Evolutionary conservation across 345 rosid genomes (phyloP).

Genomic region (Citrus cavaleriei): DNA sequence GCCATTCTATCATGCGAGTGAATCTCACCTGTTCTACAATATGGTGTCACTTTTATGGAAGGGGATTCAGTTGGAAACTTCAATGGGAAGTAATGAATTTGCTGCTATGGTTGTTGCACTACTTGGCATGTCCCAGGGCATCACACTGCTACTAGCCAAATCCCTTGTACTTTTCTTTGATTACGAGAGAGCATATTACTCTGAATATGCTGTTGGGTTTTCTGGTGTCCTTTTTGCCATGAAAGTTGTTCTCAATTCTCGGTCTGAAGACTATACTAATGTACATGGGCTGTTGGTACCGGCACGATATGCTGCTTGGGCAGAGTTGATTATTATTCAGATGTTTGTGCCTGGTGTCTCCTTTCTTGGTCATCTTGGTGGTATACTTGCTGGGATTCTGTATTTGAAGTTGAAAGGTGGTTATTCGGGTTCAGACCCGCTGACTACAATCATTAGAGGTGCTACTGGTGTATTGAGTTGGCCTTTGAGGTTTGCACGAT

Average conservation of each 20-base stretch:
- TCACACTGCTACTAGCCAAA: slow-evolving; percentile 67
- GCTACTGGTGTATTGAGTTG: slow-evolving; percentile 38
- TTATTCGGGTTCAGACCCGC: slow-evolving; percentile 54
- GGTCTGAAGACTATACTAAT: slow-evolving; percentile 47
- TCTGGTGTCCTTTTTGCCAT: slow-evolving; percentile 91
- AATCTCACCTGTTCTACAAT: slow-evolving; percentile 82
- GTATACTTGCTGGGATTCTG: slow-evolving; percentile 85
- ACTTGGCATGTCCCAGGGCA: slow-evolving; percentile 85
- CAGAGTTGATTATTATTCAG: slow-evolving; percentile 83
- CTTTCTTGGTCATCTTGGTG: slow-evolving; percentile 94
- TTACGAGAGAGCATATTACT: slow-evolving; percentile 56
- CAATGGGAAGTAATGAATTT: slow-evolving; percentile 87
- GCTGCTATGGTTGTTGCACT: slow-evolving; percentile 68
- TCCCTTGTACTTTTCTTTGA: slow-evolving; percentile 58
- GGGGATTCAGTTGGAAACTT: slow-evolving; percentile 77
- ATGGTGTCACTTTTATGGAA: slow-evolving; percentile 96
- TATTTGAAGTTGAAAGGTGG: slow-evolving; percentile 58
- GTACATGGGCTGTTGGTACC: slow-evolving; percentile 77
- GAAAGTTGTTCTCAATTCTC: slow-evolving; percentile 90
- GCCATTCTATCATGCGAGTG: slow-evolving; percentile 77
- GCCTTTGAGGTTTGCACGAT: slow-evolving; percentile 52
- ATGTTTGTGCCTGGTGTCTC: slow-evolving; percentile 87
- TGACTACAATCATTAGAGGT: slow-evolving; percentile 44
- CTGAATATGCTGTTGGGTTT: slow-evolving; percentile 74
- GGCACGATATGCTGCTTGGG: slow-evolving; percentile 86